A percentile compares a stretch with the other conserved stretches of the same genome.
phyloP scores from a whole-genome alignment of 1,284 basidiomycete genomes.

The Exobasidium cylindrosporum region DNA sequence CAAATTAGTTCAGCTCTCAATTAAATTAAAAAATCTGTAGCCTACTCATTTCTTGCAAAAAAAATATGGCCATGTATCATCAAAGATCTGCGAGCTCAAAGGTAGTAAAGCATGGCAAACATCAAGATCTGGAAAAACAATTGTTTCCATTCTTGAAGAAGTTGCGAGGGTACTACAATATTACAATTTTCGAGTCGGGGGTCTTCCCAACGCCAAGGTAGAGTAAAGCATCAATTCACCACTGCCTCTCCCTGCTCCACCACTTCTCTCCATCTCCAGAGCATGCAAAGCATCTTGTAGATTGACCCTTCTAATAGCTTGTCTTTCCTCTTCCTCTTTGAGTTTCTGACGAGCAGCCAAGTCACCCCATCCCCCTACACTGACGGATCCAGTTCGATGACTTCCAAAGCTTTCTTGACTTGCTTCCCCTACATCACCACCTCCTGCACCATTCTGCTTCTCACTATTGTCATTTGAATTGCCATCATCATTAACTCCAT shows the following conservation, averaged over 20 bases:
- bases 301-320: conserved; percentile 39
- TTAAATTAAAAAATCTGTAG: too few species aligned
- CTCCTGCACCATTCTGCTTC: conserved; percentile 26
- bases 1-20: too few species aligned
- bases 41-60: too few species aligned
- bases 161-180: too few species aligned
- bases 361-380: conserved; percentile 41
- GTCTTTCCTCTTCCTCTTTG: conserved; percentile 45
- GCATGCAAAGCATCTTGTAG: conserved; percentile 49
- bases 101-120: neutral
- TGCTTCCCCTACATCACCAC: conserved; percentile 41
- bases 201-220: conserved; percentile 15
- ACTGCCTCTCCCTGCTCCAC: conserved; percentile 25
- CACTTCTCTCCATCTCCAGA: conserved; percentile 38
- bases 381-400: neutral
- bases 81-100: neutral
- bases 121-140: neutral
- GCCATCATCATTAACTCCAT: neutral
- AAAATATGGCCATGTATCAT: neutral
- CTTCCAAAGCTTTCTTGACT: neutral
- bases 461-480: neutral
- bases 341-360: conserved; percentile 43
- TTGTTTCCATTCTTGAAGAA: too few species aligned
- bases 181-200: neutral
- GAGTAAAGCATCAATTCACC: conserved; percentile 25